Evolutionary conservation across 805 yeast species (phyloP).

Genomic region (Zygosaccharomyces siamensis): DNA sequence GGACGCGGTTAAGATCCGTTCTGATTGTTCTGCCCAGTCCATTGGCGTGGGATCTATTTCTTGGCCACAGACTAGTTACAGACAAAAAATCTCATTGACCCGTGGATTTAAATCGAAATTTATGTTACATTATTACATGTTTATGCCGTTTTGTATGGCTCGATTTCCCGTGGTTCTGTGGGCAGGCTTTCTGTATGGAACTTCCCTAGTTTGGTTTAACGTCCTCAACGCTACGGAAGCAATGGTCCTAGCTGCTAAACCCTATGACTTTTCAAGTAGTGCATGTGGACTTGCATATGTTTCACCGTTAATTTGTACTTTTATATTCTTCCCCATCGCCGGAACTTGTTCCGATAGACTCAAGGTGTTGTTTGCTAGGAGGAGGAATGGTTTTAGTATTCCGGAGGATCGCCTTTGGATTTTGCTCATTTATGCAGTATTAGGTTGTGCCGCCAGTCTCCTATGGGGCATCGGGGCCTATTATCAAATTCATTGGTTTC

Average conservation of each 20-base stretch:
- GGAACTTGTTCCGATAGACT: slow-evolving; percentile 51
- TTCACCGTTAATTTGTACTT: slow-evolving; percentile 48
- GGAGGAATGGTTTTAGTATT: slow-evolving; percentile 47
- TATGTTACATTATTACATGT: slow-evolving; percentile 30
- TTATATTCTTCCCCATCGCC: slow-evolving; percentile 41
- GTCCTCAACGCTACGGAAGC: slow-evolving; percentile 48
- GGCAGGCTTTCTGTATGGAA: slow-evolving; percentile 53
- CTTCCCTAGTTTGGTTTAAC: slow-evolving; percentile 31
- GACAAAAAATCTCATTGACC: slow-evolving; percentile 42
- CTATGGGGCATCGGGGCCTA: slow-evolving; percentile 65
- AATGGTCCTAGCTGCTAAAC: slow-evolving; percentile 40
- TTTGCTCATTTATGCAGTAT: slow-evolving; percentile 40
- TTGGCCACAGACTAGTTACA: slow-evolving; percentile 4
- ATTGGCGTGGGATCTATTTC: neutral
- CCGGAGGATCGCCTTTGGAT: slow-evolving; percentile 59
- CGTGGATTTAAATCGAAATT: slow-evolving; percentile 35
- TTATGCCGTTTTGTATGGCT: slow-evolving; percentile 40
- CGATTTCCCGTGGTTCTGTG: slow-evolving; percentile 53
- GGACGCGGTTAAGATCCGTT: neutral
- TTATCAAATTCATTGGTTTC: slow-evolving; percentile 51
- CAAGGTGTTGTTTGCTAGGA: slow-evolving; percentile 44
- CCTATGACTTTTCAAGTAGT: slow-evolving; percentile 48
- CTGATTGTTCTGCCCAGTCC: neutral
- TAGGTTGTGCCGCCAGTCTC: slow-evolving; percentile 52
- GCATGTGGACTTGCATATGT: slow-evolving; percentile 48